Base-by-base conservation (phyloP, 2,329 filamentous ascomycete genomes). In the Trichophyton benhamiae region DNA sequence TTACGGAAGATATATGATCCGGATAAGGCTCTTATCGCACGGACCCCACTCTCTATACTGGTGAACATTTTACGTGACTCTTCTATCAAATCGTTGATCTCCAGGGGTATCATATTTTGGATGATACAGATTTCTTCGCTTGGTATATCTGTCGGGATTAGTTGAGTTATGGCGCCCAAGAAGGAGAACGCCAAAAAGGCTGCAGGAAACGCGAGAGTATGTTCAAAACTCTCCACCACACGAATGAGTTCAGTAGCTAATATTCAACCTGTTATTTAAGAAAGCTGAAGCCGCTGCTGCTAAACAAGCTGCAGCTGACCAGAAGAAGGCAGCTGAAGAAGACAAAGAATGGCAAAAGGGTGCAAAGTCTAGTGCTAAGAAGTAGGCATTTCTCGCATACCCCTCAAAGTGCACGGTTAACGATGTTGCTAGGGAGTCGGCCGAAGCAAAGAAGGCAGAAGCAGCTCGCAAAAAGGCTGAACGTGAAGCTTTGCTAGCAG, bases 381-480 rank as follows among this genome's bases (percentile, higher is more conserved):
- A 95, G 91, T 96, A 77, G 74, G 84, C 79, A 22, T 57, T n/a
- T 13, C 9, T 38, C 53, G 46, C 30, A 17, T 59, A n/a, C 33
- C 63, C 49, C 58, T 41, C 57, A 57, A 42, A 61, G 42, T 13
- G 8, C 17, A 52, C 30, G 20, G 53, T 42, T 27, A 41, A 53
- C 60, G 48, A 20, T 3, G 46, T 27, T n/a, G 25, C 66, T 67
- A 96, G 91, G 72, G 90, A 95, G 68, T 87, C 87, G 41, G 90
- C 91, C 60, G 88, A 87, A 58, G 86, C 85, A 58, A 95, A 92
- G 76, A 91, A 88, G 67, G 87, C 87, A 61, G 89, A 95, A 71
- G 83, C 81, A 61, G 88, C 88, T 1, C 85, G 87, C 61, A 95
- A 96, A 77, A 97, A 96, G 77, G 92, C 91, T 59, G 94, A 97